Percentiles rank a stretch among this genome's conserved stretches.
Conservation (phyloP, 148 eudicot genomes). For the Rhododendron ovatum region DNA sequence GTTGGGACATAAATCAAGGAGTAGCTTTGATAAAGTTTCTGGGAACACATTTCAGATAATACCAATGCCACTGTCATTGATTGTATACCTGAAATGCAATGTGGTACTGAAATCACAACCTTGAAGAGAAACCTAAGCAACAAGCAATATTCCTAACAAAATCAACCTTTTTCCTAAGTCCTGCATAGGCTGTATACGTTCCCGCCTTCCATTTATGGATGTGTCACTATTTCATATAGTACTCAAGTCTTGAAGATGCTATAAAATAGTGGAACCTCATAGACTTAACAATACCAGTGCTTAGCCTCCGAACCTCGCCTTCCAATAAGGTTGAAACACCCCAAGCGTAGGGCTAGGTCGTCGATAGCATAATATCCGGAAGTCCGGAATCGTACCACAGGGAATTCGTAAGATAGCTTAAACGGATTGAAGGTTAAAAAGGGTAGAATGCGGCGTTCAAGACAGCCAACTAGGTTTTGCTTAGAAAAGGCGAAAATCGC, state of each 20-base stretch:
- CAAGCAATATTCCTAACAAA: slow-evolving; percentile 18
- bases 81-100: slow-evolving; percentile 62
- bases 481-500: no score
- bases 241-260: neutral
- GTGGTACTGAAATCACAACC: neutral
- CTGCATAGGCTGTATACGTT: no score
- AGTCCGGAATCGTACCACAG: no score
- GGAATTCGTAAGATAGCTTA: no score
- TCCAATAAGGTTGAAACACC: no score
- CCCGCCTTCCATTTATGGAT: neutral
- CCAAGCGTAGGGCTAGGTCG: no score
- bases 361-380: no score
- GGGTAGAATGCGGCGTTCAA: no score
- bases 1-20: slow-evolving; percentile 71
- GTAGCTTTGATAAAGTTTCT: slow-evolving; percentile 62
- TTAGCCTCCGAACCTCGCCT: no score
- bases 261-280: neutral
- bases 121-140: slow-evolving; percentile 1
- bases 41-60: slow-evolving; percentile 89
- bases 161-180: neutral
- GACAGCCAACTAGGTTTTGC: no score
- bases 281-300: neutral
- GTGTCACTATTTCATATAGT: neutral
- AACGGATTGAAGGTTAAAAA: no score
- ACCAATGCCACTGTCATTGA: slow-evolving; percentile 90